Evolutionary conservation across 2,329 filamentous ascomycete genomes (phyloP).

Genomic region (Pseudogymnoascus sp.): DNA sequence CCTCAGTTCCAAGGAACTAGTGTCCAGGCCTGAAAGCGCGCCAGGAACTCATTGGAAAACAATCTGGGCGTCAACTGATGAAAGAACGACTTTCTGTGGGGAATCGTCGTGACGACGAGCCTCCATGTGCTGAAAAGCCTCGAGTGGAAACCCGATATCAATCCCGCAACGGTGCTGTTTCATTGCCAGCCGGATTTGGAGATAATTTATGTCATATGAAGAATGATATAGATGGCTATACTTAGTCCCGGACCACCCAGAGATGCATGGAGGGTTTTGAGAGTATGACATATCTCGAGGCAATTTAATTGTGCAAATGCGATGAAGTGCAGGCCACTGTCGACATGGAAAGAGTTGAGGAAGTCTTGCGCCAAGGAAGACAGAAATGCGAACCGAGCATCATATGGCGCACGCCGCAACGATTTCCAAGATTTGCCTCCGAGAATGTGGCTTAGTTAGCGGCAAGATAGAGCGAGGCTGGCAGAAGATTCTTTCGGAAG

Average conservation of each 20-base stretch:
- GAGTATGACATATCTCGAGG: slow-evolving; percentile 7
- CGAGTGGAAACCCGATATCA: slow-evolving; percentile 14
- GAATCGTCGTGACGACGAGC: slow-evolving; percentile 9
- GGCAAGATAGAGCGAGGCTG: slow-evolving; percentile 14
- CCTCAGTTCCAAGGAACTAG: slow-evolving; percentile 6
- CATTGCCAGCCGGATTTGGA: slow-evolving; percentile 16
- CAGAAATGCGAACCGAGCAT: slow-evolving; percentile 12
- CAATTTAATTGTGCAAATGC: slow-evolving; percentile 12
- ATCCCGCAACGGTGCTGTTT: slow-evolving; percentile 12
- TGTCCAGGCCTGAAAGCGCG: slow-evolving; percentile 6
- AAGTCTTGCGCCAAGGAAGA: slow-evolving; percentile 11
- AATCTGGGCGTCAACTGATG: neutral
- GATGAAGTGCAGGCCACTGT: too few species aligned
- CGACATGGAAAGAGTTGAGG: slow-evolving; percentile 13
- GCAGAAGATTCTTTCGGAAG: slow-evolving; percentile 13
- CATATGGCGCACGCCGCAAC: slow-evolving; percentile 5
- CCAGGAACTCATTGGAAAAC: slow-evolving; percentile 1
- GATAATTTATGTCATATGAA: slow-evolving; percentile 13
- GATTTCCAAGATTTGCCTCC: slow-evolving; percentile 10
- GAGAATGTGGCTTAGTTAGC: slow-evolving; percentile 12
- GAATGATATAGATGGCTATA: slow-evolving; percentile 11
- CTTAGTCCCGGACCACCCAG: neutral
- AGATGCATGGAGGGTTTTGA: neutral
- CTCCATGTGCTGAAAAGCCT: slow-evolving; percentile 14
- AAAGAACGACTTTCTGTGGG: slow-evolving; percentile 2